A percentile compares a stretch with the other conserved stretches of the same genome.
Evolutionary conservation across 768 basidiomycete genomes (phyloP).

Genomic region (Mycena epipterygia): DNA sequence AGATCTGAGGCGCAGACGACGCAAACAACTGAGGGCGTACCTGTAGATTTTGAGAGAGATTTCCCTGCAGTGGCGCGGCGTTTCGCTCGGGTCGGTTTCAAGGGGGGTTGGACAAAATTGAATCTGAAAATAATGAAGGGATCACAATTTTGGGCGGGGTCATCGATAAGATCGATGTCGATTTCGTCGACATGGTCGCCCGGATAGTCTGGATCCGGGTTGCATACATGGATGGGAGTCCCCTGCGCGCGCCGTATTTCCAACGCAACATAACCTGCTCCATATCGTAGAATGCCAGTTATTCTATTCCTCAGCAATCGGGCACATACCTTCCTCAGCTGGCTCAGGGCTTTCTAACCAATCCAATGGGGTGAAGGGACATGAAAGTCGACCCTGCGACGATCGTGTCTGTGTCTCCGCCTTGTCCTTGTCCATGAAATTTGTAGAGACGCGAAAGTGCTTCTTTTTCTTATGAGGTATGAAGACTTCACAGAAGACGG

Average conservation of each 20-base stretch:
- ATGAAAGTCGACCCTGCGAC: neutral
- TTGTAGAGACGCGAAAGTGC: neutral
- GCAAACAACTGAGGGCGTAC: neutral
- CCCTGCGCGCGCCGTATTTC: constrained; percentile 15
- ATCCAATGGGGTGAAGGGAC: neutral
- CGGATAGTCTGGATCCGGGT: neutral
- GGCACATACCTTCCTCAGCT: neutral
- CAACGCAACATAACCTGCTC: neutral
- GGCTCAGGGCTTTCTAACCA: neutral
- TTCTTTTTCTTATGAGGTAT: neutral
- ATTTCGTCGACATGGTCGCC: neutral
- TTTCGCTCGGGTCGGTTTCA: neutral
- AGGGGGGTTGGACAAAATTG: neutral
- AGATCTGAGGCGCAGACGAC: neutral
- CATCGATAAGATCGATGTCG: constrained; percentile 19
- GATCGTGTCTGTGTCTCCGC: constrained; percentile 8
- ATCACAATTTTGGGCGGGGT: neutral
- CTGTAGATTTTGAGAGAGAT: neutral
- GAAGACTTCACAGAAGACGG: constrained; percentile 20
- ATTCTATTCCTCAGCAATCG: neutral
- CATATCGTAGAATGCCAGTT: neutral
- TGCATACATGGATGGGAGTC: neutral
- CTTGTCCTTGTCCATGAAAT: constrained; percentile 21
- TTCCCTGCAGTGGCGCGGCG: neutral
- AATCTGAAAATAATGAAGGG: constrained; percentile 21